phyloP scores from a whole-genome alignment of 345 rosid genomes.

The Corchorus capsularis region DNA sequence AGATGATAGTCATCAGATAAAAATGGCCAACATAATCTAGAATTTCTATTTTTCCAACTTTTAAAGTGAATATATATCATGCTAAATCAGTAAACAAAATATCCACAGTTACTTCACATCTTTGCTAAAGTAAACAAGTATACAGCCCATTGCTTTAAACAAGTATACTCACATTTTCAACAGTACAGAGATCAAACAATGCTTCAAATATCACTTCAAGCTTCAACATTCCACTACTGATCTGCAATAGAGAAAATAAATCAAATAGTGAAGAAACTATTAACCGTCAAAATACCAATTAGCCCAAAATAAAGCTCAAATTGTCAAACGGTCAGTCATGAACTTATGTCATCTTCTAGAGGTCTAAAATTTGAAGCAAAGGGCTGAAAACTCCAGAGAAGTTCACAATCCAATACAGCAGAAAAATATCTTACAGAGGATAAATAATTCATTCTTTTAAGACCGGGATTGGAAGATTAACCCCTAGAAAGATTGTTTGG shows the following conservation, averaged over 20 bases:
- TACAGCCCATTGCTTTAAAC: neutral
- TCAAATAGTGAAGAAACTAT: conserved; percentile 8
- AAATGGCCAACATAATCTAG: too few relatives aligned
- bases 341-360: neutral
- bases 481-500: neutral
- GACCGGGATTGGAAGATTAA: neutral
- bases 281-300: conserved; percentile 8
- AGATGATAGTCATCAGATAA: too few relatives aligned
- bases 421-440: neutral
- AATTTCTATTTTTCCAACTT: too few relatives aligned
- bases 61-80: too few relatives aligned
- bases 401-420: neutral
- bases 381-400: neutral
- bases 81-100: too few relatives aligned
- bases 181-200: conserved; percentile 63
- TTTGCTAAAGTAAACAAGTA: neutral
- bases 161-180: conserved; percentile 72
- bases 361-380: neutral
- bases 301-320: neutral
- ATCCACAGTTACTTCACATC: neutral
- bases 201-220: conserved; percentile 68
- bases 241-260: conserved; percentile 43
- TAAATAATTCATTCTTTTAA: neutral
- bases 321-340: neutral
- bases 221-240: conserved; percentile 57